These are phyloP conservation scores for Boletus eberwhitei DNA, from an alignment of 768 basidiomycete species.

Conservation along the genomic window DNA sequence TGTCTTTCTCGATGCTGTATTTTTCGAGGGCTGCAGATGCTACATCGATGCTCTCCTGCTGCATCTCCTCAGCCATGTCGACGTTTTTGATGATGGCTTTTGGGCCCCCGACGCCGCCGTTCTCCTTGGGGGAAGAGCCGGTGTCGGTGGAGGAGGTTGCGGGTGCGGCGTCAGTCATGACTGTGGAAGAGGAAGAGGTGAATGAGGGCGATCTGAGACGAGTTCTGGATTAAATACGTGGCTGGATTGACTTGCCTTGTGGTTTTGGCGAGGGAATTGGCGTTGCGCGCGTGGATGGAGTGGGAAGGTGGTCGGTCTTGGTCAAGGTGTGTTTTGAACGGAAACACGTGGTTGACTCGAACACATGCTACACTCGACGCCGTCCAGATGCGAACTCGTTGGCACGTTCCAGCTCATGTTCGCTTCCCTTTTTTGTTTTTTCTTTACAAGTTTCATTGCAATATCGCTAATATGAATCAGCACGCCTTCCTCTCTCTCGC, in stretches of 20 bases:
- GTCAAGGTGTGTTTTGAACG: constrained; percentile 16
- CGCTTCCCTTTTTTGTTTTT: neutral
- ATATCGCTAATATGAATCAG: constrained; percentile 1
- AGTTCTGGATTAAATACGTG: constrained; percentile 27
- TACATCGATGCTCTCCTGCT: constrained; percentile 90
- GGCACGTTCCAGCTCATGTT: neutral
- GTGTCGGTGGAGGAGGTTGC: constrained; percentile 56
- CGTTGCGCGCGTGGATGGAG: constrained; percentile 15
- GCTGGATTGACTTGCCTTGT: constrained; percentile 23
- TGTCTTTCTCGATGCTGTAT: constrained; percentile 95
- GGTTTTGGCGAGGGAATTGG: constrained; percentile 18
- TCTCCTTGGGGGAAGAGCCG: constrained; percentile 40
- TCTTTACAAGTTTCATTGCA: neutral
- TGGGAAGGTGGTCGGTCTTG: constrained; percentile 12
- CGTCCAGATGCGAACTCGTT: neutral
- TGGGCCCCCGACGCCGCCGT: constrained; percentile 40
- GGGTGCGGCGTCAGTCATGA: constrained; percentile 59
- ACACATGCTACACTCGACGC: constrained; percentile 2
- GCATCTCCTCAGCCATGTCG: constrained; percentile 96
- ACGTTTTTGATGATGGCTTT: constrained; percentile 96
- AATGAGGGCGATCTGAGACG: neutral
- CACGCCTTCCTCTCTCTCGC: constrained; percentile 1
- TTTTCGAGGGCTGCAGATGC: constrained; percentile 83
- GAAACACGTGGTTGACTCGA: constrained; percentile 14
- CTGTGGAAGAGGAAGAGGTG: constrained; percentile 1